Evolutionary conservation across 2,329 filamentous ascomycete species (phyloP), one percentile per base, ranked within the genome.

Genomic region (Madurella mycetomatis): DNA sequence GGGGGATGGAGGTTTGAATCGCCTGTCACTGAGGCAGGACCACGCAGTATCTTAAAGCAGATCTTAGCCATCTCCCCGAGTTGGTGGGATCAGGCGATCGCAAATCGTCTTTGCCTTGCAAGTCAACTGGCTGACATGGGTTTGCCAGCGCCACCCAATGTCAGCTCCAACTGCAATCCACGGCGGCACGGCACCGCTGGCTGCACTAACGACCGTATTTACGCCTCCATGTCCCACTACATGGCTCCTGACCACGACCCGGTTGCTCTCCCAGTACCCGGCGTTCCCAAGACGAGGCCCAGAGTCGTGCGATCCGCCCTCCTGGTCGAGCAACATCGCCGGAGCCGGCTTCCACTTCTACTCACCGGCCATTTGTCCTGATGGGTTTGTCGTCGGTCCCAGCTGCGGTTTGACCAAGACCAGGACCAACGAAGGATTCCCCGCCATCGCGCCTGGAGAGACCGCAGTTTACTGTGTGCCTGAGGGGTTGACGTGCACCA

Each of bases 201-300:
- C 70, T 37, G 66, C 71, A 12, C 67, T 75, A 47, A 73, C 72
- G 18, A 71, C 71, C 43, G 59, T 75, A 42, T 75, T 75, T 60
- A 70, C 64, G 19, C 72, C 70, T 7, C 67, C 71, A 4, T 75
- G 73, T 56, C 45, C 67, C 34, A 70, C 64, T 11, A 66, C 67
- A 9, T 75, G 72, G 72, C 64, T 74, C n/a, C 47, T 74, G 25
- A 73, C 71, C 1, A 68, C 67, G 1, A 69, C 67, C 25, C 68
- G 69, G 57, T 50, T 67, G 39, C 71, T 69, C 0, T 75, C 72
- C 2, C 71, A 74, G 57, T 70, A 66, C 50, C 72, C 70, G 5
- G 49, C 66, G 0, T 73, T 69, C 41, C 69, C 65, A 12, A 68
- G 65, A 13, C 51, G 59, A 3, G 70, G 68, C 0, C 65, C 70